Evolutionary conservation across 345 rosid genomes (phyloP).

Genomic region (Ailanthus altissimus): DNA sequence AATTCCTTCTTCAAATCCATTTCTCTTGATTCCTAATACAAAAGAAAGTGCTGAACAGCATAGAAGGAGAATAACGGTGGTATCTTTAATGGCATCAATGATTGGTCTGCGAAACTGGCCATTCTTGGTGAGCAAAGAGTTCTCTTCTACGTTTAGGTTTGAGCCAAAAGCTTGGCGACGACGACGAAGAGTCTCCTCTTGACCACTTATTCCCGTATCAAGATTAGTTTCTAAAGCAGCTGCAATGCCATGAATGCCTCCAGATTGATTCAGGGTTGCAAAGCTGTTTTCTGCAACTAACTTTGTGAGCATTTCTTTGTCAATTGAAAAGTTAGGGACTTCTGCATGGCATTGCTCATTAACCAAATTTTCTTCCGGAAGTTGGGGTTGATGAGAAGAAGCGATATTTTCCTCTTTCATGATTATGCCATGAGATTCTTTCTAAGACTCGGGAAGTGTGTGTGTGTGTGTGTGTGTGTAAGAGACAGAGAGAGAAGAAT

Average conservation of each 20-base stretch:
- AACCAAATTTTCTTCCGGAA: neutral
- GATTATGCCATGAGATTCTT: neutral
- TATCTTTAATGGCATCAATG: neutral
- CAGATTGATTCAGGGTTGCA: neutral
- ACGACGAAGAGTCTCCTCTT: neutral
- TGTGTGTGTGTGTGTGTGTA: too few relatives aligned
- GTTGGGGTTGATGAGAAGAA: neutral
- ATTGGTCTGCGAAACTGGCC: neutral
- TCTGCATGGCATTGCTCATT: neutral
- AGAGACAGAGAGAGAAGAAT: too few relatives aligned
- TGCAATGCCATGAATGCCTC: neutral
- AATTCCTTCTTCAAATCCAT: slow-evolving; percentile 1
- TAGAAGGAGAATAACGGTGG: slow-evolving; percentile 1
- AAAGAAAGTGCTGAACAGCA: neutral
- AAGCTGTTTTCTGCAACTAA: neutral
- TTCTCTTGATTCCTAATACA: neutral
- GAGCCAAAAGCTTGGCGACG: neutral
- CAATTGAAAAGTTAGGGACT: neutral
- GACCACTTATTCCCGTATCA: neutral
- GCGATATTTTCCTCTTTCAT: neutral
- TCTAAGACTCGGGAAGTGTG: neutral
- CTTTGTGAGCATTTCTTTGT: neutral
- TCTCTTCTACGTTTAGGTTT: neutral
- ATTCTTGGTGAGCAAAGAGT: neutral
- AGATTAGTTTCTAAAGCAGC: slow-evolving; percentile 9